These are phyloP conservation scores for Plasmodium fragile DNA, from an alignment of 169 alveolate species.

Conservation along the genomic window DNA sequence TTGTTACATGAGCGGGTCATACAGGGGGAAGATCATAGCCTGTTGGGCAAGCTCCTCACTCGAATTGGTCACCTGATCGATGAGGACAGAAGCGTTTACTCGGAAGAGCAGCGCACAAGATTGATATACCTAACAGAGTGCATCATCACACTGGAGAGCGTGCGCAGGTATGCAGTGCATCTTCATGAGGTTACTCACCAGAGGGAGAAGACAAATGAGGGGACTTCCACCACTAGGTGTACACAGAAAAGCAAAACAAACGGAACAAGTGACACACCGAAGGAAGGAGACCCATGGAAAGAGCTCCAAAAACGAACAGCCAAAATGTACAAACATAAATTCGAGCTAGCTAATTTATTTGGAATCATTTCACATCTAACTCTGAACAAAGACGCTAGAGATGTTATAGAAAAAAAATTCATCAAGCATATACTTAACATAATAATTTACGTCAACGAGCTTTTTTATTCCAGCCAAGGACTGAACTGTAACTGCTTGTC, in stretches of 20 bases:
- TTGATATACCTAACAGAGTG: neutral
- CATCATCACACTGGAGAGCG: neutral
- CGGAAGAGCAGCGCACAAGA: neutral
- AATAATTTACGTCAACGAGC: constrained; percentile 13
- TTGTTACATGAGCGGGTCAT: neutral
- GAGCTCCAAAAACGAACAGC: neutral
- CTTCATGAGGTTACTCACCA: neutral
- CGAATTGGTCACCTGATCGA: constrained; percentile 3
- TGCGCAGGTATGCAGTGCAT: neutral
- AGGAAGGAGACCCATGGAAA: neutral
- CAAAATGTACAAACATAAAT: neutral
- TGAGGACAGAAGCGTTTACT: constrained; percentile 12
- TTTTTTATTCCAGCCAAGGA: neutral
- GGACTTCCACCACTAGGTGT: neutral
- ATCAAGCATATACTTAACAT: constrained; percentile 9
- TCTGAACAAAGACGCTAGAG: neutral
- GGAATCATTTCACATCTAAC: constrained; percentile 24
- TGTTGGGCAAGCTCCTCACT: neutral
- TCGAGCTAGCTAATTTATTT: constrained; percentile 17
- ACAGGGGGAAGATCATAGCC: neutral
- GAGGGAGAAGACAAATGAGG: neutral
- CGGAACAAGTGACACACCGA: neutral
- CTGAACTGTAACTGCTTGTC: constrained; percentile 20
- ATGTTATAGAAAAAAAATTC: constrained; percentile 9
- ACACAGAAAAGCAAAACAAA: neutral